phyloP scores from a whole-genome alignment of 2,329 filamentous ascomycete genomes.

The Pestalotiopsis fici region DNA sequence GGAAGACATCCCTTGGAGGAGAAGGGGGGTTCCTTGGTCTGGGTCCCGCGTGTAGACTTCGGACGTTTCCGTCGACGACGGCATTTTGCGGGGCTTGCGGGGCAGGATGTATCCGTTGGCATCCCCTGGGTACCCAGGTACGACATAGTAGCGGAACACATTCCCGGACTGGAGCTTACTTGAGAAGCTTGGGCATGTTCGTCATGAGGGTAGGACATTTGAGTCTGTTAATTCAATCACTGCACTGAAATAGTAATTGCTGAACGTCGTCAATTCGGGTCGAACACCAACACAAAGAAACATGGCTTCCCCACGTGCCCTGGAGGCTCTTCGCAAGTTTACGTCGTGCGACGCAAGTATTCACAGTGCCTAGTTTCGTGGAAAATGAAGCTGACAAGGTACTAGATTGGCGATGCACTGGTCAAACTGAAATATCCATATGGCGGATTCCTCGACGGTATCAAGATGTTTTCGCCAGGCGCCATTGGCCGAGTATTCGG shows the following conservation, averaged over 20 bases:
- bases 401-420: slow-evolving; percentile 24
- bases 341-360: slow-evolving; percentile 8
- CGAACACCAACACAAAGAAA: not conserved
- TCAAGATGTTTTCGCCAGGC: slow-evolving; percentile 23
- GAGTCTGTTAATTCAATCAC: not conserved
- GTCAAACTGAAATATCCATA: slow-evolving; percentile 28
- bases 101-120: too few species aligned
- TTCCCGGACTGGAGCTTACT: not conserved
- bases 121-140: too few species aligned
- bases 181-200: not conserved
- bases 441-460: slow-evolving; percentile 25
- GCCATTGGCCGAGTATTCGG: slow-evolving; percentile 13
- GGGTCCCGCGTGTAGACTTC: too few species aligned
- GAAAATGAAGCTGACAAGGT: not conserved
- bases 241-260: not conserved
- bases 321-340: not conserved
- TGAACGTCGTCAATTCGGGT: not conserved
- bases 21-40: too few species aligned
- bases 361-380: not conserved
- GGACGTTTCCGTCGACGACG: too few species aligned
- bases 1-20: too few species aligned
- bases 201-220: not conserved
- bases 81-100: too few species aligned
- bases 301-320: slow-evolving; percentile 1
- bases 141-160: too few species aligned